Evolutionary conservation across 371 early-diverging fungal species (phyloP).

Genomic region (Nematocida sp.): DNA sequence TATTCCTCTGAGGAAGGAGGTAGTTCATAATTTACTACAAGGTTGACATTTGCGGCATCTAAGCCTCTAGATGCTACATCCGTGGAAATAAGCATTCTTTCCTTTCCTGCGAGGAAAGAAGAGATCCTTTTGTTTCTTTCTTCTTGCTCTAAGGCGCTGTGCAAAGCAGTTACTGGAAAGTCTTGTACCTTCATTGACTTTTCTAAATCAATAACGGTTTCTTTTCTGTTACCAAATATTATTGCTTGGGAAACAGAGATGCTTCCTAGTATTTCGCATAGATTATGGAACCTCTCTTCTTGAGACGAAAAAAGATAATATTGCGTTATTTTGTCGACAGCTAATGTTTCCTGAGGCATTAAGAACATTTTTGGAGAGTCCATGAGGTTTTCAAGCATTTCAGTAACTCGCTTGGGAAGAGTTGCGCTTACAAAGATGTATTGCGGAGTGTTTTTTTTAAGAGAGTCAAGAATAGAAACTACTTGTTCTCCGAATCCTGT

Average conservation of each 20-base stretch:
- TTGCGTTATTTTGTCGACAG: slow-evolving; percentile 71
- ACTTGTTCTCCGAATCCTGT: slow-evolving; percentile 90
- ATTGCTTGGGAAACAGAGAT: slow-evolving; percentile 73
- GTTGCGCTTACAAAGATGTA: slow-evolving; percentile 62
- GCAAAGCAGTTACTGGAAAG: slow-evolving; percentile 72
- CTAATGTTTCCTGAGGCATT: slow-evolving; percentile 54
- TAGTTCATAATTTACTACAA: slow-evolving; percentile 98
- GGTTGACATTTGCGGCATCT: slow-evolving; percentile 95
- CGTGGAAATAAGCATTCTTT: slow-evolving; percentile 58
- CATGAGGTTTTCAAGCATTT: slow-evolving; percentile 52
- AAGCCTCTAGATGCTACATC: slow-evolving; percentile 95
- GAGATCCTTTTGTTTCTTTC: slow-evolving; percentile 80
- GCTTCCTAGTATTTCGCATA: slow-evolving; percentile 73
- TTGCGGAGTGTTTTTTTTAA: slow-evolving; percentile 34
- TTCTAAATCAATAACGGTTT: slow-evolving; percentile 75
- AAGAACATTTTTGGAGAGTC: slow-evolving; percentile 43
- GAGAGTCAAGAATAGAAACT: slow-evolving; percentile 61
- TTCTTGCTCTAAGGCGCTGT: slow-evolving; percentile 73
- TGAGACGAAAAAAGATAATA: slow-evolving; percentile 75
- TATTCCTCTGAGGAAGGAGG: slow-evolving; percentile 95
- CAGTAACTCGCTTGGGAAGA: slow-evolving; percentile 43
- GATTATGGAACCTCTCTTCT: slow-evolving; percentile 80
- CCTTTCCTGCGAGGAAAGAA: slow-evolving; percentile 81
- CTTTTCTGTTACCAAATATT: slow-evolving; percentile 87
- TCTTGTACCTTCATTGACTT: slow-evolving; percentile 74